Evolutionary conservation across 306 rosid species (phyloP).

Genomic region (Begonia peltatifolia): DNA sequence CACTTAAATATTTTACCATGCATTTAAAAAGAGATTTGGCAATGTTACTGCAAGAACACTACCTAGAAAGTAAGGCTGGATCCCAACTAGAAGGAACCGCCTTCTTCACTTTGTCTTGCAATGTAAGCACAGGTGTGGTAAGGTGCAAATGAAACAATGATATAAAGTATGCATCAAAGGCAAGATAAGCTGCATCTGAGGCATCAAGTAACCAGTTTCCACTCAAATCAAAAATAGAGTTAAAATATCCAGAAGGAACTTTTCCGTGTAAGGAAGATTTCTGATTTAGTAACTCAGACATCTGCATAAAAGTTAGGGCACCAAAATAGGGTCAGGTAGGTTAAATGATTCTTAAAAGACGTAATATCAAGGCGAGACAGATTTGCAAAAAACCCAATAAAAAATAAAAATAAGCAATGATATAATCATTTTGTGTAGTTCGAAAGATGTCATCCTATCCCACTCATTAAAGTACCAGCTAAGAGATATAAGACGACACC

Average conservation of each 20-base stretch:
- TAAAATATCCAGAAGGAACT: slow-evolving; percentile 88
- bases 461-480: too few species aligned
- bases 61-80: slow-evolving; percentile 86
- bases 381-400: too few species aligned
- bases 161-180: slow-evolving; percentile 83
- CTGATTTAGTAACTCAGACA: slow-evolving; percentile 90
- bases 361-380: too few species aligned
- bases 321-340: neutral
- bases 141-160: slow-evolving; percentile 70
- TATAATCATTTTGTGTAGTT: too few species aligned
- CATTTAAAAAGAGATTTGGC: neutral
- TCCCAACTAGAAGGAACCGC: slow-evolving; percentile 93
- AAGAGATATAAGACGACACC: too few species aligned
- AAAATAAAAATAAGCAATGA: too few species aligned
- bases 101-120: slow-evolving; percentile 61
- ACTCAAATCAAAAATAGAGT: slow-evolving; percentile 61
- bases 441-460: too few species aligned
- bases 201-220: slow-evolving; percentile 91
- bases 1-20: neutral
- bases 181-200: slow-evolving; percentile 59
- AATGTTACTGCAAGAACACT: neutral
- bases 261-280: slow-evolving; percentile 72
- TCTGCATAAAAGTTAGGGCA: slow-evolving; percentile 36
- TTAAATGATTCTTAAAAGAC: too few species aligned
- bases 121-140: slow-evolving; percentile 48